Evolutionary conservation across 495 filamentous ascomycete species (phyloP).

Genomic region (Alectoria sarmentosa): DNA sequence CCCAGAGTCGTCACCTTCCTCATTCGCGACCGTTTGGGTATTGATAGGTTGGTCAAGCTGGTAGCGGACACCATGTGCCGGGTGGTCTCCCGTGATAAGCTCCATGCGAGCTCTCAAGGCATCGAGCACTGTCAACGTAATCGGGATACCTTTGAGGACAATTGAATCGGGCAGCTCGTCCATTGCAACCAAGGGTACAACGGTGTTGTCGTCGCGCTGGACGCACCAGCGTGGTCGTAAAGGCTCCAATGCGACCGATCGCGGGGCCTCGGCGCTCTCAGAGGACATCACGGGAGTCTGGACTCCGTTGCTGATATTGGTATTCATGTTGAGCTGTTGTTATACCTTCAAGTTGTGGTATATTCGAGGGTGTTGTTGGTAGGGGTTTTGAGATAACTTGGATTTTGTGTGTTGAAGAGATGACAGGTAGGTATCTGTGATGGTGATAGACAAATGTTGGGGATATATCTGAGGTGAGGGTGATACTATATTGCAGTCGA

Average conservation of each 20-base stretch:
- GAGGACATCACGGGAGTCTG: neutral
- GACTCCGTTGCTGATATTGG: neutral
- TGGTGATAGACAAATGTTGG: neutral
- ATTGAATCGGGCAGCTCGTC: conserved; percentile 52
- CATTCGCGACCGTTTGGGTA: neutral
- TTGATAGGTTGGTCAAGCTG: neutral
- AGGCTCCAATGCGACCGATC: conserved; percentile 24
- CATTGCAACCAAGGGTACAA: conserved; percentile 56
- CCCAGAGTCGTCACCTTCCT: neutral
- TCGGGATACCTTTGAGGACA: conserved; percentile 33
- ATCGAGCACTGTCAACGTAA: conserved; percentile 31
- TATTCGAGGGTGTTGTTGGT: neutral
- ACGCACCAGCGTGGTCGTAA: conserved; percentile 46
- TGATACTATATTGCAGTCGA: conserved; percentile 1
- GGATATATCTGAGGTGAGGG: neutral
- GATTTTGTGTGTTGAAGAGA: neutral
- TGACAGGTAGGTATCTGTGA: neutral
- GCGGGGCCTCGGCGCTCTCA: neutral
- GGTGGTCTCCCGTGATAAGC: conserved; percentile 33
- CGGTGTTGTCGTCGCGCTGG: conserved; percentile 47
- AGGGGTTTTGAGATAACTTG: neutral
- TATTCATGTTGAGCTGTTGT: neutral
- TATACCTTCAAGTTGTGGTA: neutral
- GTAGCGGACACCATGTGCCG: neutral
- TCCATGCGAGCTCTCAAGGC: conserved; percentile 38